Base-by-base conservation (phyloP, 1,284 basidiomycete genomes). In the Sporisorium sorghi region DNA sequence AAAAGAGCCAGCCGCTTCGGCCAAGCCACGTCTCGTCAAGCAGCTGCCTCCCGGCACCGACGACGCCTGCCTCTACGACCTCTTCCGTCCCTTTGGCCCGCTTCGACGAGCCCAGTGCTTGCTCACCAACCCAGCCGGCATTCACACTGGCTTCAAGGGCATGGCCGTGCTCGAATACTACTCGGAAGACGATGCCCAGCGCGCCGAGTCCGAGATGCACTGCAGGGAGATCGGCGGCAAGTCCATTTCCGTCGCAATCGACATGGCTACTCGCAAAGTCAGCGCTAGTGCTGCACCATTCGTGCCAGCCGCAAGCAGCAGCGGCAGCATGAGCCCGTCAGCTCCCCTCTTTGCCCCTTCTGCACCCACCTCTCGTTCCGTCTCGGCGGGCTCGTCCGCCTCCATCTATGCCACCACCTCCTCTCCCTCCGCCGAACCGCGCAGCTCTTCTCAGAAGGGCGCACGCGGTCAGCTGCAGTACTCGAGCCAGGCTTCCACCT, bases 121-220 rank as follows among this genome's bases (percentile, higher is more conserved):
- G 42, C 65, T 78, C 30, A 75, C 73, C 43, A 81, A 76, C 48
- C 69, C 73, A 10, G 50, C 70, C 2, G 80, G 80, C 56, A 55
- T 76, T 19, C 68, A 76, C 50, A 78, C 78, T 23, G 80, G 79
- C 62, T 81, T 80, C 76, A 67, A 73, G 24, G 80, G 80, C 23
- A 81, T 72, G 72, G 80, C 78, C 12, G 15, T 57, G n/a, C 37
- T 81, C 50, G 68, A 76, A 17, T 82, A 48, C 61, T 81, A 75
- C 58, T 42, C 39, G 43, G 79, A 82, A 40, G 48, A 70, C 2
- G 68, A 81, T 42, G 80, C 80, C 3, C 67, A 76, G 50, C 54
- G 37, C 14, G 80, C 79, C 2, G 68, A 81, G 42, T 55, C 58
- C 32, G 72, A 77, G 32, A 73, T 79, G 76, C 79, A 82, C 62